phyloP scores from a whole-genome alignment of 306 rosid genomes.

The Canavalia gladiata region DNA sequence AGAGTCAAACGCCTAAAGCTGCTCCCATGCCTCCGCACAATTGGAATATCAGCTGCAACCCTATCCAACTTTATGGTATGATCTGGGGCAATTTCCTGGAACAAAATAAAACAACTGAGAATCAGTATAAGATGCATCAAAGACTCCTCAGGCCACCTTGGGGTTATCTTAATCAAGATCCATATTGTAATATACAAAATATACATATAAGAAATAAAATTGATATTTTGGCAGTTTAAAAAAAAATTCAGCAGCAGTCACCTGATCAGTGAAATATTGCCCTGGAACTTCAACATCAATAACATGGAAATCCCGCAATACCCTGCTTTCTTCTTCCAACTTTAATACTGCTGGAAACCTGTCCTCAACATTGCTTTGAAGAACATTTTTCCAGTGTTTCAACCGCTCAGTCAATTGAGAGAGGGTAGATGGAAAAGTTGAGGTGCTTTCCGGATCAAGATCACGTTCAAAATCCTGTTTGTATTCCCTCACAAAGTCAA shows the following conservation, averaged over 20 bases:
- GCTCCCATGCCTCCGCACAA: constrained; percentile 98
- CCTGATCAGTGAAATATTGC: constrained; percentile 97
- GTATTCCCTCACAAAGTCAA: constrained; percentile 98
- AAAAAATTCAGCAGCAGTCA: constrained; percentile 45
- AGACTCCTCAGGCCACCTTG: constrained; percentile 17
- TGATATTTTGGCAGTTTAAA: constrained; percentile 18
- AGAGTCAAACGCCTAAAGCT: constrained; percentile 97
- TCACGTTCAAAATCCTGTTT: constrained; percentile 98
- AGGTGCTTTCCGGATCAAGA: constrained; percentile 97
- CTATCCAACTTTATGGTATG: constrained; percentile 96
- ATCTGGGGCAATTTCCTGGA: constrained; percentile 95
- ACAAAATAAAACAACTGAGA: constrained; percentile 34
- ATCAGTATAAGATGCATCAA: constrained; percentile 43
- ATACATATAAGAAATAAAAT: not conserved
- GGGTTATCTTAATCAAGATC: constrained; percentile 26
- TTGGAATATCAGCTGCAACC: constrained; percentile 98
- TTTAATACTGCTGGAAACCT: constrained; percentile 97
- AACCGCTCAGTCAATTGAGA: constrained; percentile 91
- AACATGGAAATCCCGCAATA: constrained; percentile 95
- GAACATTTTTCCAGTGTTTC: constrained; percentile 98
- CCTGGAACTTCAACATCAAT: constrained; percentile 99
- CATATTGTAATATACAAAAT: not conserved
- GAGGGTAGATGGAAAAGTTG: constrained; percentile 93
- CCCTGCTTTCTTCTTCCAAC: constrained; percentile 99
- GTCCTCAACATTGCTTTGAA: constrained; percentile 98